Conservation (phyloP, 345 rosid species). For the Ricinus communis region DNA sequence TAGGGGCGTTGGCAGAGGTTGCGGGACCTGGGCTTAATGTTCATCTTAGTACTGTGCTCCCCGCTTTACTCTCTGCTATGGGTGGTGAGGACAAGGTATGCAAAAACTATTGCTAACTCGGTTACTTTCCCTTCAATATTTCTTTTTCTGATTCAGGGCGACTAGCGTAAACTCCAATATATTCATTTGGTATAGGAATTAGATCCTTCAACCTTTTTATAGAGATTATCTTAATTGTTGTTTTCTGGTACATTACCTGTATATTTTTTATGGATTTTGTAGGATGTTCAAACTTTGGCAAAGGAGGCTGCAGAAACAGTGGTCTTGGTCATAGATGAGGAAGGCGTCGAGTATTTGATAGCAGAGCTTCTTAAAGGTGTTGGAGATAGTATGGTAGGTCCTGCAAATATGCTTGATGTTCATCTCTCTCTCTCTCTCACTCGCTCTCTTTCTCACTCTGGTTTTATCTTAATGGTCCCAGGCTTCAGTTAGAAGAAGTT, state of each 20-base stretch:
- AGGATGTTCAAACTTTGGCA: slow-evolving; percentile 88
- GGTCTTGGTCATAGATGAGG: slow-evolving; percentile 83
- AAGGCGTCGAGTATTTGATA: slow-evolving; percentile 74
- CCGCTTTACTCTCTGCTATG: slow-evolving; percentile 88
- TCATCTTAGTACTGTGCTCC: slow-evolving; percentile 90
- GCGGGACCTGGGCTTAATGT: slow-evolving; percentile 86
- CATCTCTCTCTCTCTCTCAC: neutral
- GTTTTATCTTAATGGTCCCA: slow-evolving; percentile 34
- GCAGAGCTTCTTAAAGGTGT: slow-evolving; percentile 89
- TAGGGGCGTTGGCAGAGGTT: slow-evolving; percentile 97
- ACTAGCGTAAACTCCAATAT: neutral
- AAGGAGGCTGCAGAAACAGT: slow-evolving; percentile 90
- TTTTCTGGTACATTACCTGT: slow-evolving; percentile 5
- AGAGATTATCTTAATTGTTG: slow-evolving; percentile 1
- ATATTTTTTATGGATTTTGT: slow-evolving; percentile 22
- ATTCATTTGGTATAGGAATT: neutral
- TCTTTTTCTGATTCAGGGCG: neutral
- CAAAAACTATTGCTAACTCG: neutral
- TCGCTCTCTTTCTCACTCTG: slow-evolving; percentile 18
- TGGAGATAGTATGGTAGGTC: slow-evolving; percentile 68
- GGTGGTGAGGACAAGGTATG: slow-evolving; percentile 69
- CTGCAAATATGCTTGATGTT: neutral
- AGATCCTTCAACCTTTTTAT: neutral
- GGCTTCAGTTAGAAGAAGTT: slow-evolving; percentile 88
- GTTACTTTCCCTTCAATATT: neutral